phyloP scores from a whole-genome alignment of 148 eudicot genomes.

The Gaultheria prostrata region DNA sequence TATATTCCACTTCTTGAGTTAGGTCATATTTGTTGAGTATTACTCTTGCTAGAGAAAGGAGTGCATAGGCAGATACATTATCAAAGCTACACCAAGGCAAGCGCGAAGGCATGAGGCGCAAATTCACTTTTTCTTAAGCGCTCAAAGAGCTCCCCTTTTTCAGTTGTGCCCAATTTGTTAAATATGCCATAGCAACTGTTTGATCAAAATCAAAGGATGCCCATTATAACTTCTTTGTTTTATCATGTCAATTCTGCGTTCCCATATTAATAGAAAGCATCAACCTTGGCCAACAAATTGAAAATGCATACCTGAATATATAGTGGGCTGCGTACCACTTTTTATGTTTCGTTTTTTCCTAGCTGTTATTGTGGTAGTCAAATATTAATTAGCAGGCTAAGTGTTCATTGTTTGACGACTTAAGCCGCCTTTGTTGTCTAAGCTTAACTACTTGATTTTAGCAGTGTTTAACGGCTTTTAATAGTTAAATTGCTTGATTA shows the following conservation, averaged over 20 bases:
- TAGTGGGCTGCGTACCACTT: neutral
- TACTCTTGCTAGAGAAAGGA: neutral
- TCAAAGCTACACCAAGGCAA: neutral
- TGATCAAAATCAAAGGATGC: neutral
- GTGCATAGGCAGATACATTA: neutral
- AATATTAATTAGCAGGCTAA: neutral
- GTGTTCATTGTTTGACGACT: neutral
- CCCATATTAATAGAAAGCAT: neutral
- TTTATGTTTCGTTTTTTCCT: neutral
- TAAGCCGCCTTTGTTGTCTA: neutral
- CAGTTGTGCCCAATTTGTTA: constrained; percentile 3
- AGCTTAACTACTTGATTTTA: neutral
- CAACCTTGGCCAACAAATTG: neutral
- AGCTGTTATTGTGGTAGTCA: neutral
- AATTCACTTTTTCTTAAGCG: neutral
- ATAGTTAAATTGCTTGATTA: neutral
- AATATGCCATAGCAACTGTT: neutral
- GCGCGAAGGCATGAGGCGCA: neutral
- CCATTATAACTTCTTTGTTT: neutral
- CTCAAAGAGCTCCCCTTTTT: neutral
- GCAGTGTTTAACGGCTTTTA: neutral
- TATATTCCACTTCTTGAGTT: neutral
- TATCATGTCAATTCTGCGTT: neutral
- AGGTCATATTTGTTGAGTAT: neutral
- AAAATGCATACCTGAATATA: neutral